Conservation (phyloP, 2,329 filamentous ascomycete genomes). For the Helotiales sp. region DNA sequence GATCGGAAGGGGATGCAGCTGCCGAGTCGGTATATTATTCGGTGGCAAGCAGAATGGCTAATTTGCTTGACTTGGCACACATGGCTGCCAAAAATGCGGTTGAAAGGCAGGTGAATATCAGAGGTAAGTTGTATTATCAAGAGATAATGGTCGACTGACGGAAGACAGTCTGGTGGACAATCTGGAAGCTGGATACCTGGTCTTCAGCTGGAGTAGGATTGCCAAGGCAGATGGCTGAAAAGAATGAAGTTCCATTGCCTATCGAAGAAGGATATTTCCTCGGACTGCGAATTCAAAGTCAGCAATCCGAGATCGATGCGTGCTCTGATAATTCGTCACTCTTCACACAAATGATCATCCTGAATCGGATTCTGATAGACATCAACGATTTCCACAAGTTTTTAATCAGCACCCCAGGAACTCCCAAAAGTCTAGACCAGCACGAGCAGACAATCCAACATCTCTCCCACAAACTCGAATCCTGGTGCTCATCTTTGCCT, state of each 20-base stretch:
- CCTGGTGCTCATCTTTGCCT: conserved; percentile 46
- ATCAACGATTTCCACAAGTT: conserved; percentile 47
- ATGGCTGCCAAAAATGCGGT: conserved; percentile 16
- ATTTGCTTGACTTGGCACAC: conserved; percentile 30
- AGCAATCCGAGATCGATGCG: not conserved
- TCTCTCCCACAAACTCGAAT: conserved; percentile 44
- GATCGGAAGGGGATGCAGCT: conserved; percentile 24
- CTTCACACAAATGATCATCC: conserved; percentile 47
- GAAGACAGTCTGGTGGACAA: conserved; percentile 32
- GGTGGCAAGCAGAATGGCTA: conserved; percentile 31
- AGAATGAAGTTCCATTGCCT: conserved; percentile 27
- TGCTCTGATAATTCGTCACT: conserved; percentile 21
- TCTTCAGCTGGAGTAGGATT: conserved; percentile 29
- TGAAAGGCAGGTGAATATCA: conserved; percentile 31
- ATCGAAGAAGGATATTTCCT: conserved; percentile 31
- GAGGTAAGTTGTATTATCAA: conserved; percentile 20
- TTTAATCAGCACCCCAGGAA: conserved; percentile 35
- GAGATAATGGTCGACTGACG: not conserved
- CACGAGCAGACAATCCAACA: conserved; percentile 17
- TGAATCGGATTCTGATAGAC: conserved; percentile 47
- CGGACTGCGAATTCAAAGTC: not conserved
- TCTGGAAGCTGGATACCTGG: conserved; percentile 35
- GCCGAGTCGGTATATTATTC: conserved; percentile 34
- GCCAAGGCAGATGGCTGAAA: conserved; percentile 27
- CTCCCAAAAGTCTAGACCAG: not conserved